Evolutionary conservation across 495 filamentous ascomycete species (phyloP), one percentile per base, ranked within the genome.

Genomic region (Pseudomonodictys pantanalensis): DNA sequence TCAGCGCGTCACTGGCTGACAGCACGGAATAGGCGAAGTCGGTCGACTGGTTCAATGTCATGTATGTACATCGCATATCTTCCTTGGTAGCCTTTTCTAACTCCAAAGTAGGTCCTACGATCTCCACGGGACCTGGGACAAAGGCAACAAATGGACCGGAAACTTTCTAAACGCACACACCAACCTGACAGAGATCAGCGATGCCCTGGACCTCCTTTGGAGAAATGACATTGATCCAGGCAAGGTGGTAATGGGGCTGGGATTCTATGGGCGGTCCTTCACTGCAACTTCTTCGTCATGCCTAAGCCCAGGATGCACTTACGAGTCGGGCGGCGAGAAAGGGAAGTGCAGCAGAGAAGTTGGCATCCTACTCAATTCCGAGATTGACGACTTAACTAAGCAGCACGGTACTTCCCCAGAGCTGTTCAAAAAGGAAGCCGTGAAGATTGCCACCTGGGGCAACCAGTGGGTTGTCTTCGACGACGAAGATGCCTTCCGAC

Each of bases 1-100:
- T n/a, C n/a, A n/a, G n/a, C n/a, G n/a, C n/a, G n/a, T n/a, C n/a
- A n/a, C n/a, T n/a, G n/a, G n/a, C n/a, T n/a, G n/a, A n/a, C n/a
- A n/a, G n/a, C n/a, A n/a, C n/a, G n/a, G n/a, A n/a, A n/a, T n/a
- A n/a, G n/a, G 50, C 71, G 20, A 15, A 61, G 8, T 15, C 68
- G 26, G 69, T 77, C 2, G 79, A 83, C 60, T 84, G 73, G 71
- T 67, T 79, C 46, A 85, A 85, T 53, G 0, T 84, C 28, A 86
- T 86, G 82, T 0, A 66, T 54, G 5, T 82, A 83, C 67, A 78
- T 83, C 48, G 39, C 48, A 15, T 75, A 70, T 0, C 54, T 28
- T 24, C 11, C 45, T 26, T 9, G 22, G 20, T 33, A 60, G 72
- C 48, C 68, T 80, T 6, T 73, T 79, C 58, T 80, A 67, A 17